These are phyloP conservation scores for Monotropa hypopitys DNA, from an alignment of 179 eudicot genomes.

Conservation along the genomic window DNA sequence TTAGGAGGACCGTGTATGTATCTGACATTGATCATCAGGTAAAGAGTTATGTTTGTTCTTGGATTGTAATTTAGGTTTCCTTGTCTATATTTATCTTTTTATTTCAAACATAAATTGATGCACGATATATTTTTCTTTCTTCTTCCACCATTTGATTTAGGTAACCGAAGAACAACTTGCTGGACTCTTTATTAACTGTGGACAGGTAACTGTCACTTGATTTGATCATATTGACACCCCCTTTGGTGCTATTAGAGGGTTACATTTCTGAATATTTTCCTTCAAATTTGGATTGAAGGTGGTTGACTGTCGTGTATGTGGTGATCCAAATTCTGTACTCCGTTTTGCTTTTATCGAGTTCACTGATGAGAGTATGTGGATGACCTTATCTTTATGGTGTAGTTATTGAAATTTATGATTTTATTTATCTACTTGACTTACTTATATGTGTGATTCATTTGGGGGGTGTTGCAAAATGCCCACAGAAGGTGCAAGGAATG, in stretches of 20 bases:
- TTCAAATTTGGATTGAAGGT: constrained; percentile 32
- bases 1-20: constrained; percentile 87
- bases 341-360: constrained; percentile 91
- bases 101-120: neutral
- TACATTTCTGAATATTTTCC: constrained; percentile 1
- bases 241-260: neutral
- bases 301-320: constrained; percentile 91
- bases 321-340: constrained; percentile 82
- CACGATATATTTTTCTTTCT: neutral
- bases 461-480: constrained; percentile 9
- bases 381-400: neutral
- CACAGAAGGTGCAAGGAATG: constrained; percentile 58
- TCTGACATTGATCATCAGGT: constrained; percentile 99
- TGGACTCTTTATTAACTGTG: constrained; percentile 50
- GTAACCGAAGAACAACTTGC: constrained; percentile 90
- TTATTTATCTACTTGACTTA: neutral
- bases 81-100: neutral
- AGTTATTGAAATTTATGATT: neutral
- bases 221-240: neutral
- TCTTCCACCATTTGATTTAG: constrained; percentile 20
- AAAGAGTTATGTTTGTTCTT: constrained; percentile 8
- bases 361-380: constrained; percentile 51
- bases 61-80: neutral
- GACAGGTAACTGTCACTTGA: constrained; percentile 40
- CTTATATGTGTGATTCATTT: neutral